Percentiles rank a stretch among this genome's conserved stretches.
These are phyloP conservation scores for Inonotus obliquus DNA, from an alignment of 1,284 basidiomycete genomes.

Conservation along the genomic window DNA sequence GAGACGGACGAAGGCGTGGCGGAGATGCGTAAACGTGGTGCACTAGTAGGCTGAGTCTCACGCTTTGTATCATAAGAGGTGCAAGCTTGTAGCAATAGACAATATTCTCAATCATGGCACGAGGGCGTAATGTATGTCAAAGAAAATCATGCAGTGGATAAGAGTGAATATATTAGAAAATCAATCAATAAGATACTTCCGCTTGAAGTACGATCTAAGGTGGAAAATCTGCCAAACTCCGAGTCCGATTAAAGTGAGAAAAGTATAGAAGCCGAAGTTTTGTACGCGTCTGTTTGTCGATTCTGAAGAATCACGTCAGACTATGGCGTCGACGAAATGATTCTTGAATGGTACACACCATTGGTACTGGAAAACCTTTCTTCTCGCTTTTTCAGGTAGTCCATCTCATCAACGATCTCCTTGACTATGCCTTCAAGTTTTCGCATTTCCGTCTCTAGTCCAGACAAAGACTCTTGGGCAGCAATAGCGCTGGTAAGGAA, in stretches of 20 bases:
- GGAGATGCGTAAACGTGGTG: too few species aligned
- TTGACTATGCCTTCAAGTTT: slow-evolving; percentile 93
- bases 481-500: slow-evolving; percentile 77
- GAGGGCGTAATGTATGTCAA: neutral
- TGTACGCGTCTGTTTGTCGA: slow-evolving; percentile 91
- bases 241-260: slow-evolving; percentile 75
- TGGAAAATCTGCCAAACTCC: slow-evolving; percentile 96
- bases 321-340: slow-evolving; percentile 4
- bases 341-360: slow-evolving; percentile 48
- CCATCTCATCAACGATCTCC: slow-evolving; percentile 93
- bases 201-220: slow-evolving; percentile 90
- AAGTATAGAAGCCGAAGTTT: slow-evolving; percentile 88
- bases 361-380: slow-evolving; percentile 90
- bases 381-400: slow-evolving; percentile 88
- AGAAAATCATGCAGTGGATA: neutral
- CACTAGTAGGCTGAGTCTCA: too few species aligned
- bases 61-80: too few species aligned
- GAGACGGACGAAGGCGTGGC: neutral
- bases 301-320: slow-evolving; percentile 45
- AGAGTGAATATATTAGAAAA: neutral
- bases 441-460: slow-evolving; percentile 96
- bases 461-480: slow-evolving; percentile 95
- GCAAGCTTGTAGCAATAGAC: too few species aligned
- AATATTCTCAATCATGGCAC: too few species aligned
- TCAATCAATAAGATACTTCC: slow-evolving; percentile 94